These are phyloP conservation scores for Haplosporangium sp. DNA, from an alignment of 371 early-diverging fungal species.

Conservation along the genomic window DNA sequence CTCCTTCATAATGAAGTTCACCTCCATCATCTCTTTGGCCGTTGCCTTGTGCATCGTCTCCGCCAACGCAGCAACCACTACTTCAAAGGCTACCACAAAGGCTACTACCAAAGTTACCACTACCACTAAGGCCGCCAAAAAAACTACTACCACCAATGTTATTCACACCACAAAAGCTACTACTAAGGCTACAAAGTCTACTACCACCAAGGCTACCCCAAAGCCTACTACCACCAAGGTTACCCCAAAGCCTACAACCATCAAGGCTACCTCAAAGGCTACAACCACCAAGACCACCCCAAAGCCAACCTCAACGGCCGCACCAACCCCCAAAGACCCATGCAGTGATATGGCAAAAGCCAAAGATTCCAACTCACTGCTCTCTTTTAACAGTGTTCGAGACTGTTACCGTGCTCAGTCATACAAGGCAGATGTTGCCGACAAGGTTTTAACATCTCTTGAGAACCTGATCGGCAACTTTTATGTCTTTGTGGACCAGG, in stretches of 20 bases:
- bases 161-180: constrained; percentile 2
- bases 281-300: neutral
- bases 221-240: neutral
- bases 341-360: constrained; percentile 25
- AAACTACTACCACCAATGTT: constrained; percentile 6
- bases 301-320: neutral
- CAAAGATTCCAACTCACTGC: constrained; percentile 17
- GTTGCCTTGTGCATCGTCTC: constrained; percentile 58
- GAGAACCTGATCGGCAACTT: constrained; percentile 40
- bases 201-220: constrained; percentile 1
- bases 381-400: constrained; percentile 24
- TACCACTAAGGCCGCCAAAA: constrained; percentile 4
- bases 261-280: neutral
- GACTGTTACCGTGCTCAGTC: constrained; percentile 34
- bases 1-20: constrained; percentile 39
- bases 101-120: constrained; percentile 1
- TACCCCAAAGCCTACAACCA: neutral
- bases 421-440: constrained; percentile 35
- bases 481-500: constrained; percentile 45
- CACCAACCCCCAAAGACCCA: constrained; percentile 28
- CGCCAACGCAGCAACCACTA: constrained; percentile 20
- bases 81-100: constrained; percentile 6
- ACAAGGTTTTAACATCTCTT: constrained; percentile 28
- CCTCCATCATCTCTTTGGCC: constrained; percentile 54
- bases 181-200: neutral